Evolutionary conservation across 768 basidiomycete species (phyloP).

Genomic region (Mycena venus): DNA sequence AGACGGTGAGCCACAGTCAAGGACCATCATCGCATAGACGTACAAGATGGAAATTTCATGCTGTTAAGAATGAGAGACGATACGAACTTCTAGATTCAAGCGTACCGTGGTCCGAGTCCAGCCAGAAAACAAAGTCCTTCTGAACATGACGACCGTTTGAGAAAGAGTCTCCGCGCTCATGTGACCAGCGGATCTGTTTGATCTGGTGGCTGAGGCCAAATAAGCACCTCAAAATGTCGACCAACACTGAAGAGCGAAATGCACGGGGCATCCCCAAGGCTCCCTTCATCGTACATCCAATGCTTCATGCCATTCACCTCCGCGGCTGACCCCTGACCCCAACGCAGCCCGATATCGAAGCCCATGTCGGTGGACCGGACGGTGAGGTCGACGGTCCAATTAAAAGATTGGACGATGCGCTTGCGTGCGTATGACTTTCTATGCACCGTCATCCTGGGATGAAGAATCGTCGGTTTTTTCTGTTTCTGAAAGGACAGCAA

Average conservation of each 20-base stretch:
- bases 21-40: slow-evolving; percentile 38
- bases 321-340: slow-evolving; percentile 23
- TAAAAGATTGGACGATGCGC: slow-evolving; percentile 89
- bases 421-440: slow-evolving; percentile 76
- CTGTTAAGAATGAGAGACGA: slow-evolving; percentile 36
- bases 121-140: slow-evolving; percentile 23
- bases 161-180: slow-evolving; percentile 13
- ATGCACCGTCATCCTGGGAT: slow-evolving; percentile 27
- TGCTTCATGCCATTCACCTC: background rate
- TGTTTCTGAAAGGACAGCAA: slow-evolving; percentile 75
- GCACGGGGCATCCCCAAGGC: slow-evolving; percentile 96
- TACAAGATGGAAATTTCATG: slow-evolving; percentile 80
- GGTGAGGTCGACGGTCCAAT: slow-evolving; percentile 84
- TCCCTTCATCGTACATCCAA: slow-evolving; percentile 87
- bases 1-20: background rate
- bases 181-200: slow-evolving; percentile 4
- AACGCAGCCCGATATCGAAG: slow-evolving; percentile 84
- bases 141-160: background rate
- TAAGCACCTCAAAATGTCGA: slow-evolving; percentile 8
- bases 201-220: background rate
- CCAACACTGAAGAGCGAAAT: slow-evolving; percentile 66
- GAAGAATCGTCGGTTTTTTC: slow-evolving; percentile 28
- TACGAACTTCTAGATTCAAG: background rate
- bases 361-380: slow-evolving; percentile 85
- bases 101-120: slow-evolving; percentile 48